phyloP scores from a whole-genome alignment of 805 yeast genomes.

The Lipomyces mesembrius region DNA sequence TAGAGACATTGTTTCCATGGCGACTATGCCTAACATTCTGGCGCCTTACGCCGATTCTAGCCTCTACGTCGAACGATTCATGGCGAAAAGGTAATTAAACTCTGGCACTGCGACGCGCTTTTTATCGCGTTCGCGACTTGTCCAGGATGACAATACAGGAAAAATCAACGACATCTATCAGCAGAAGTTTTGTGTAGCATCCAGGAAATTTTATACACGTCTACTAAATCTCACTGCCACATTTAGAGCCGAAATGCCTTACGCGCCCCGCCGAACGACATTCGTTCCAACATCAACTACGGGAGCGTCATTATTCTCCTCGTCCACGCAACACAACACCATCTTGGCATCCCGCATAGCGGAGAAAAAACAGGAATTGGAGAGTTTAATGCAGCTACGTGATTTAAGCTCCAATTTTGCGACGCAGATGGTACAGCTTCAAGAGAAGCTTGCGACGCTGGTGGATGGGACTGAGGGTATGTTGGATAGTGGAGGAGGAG shows the following conservation, averaged over 20 bases:
- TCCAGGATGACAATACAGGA: too few relatives aligned
- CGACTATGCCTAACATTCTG: slow-evolving; percentile 10
- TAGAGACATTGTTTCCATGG: background rate
- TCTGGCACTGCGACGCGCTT: too few relatives aligned
- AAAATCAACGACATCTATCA: too few relatives aligned
- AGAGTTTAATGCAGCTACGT: slow-evolving; percentile 25
- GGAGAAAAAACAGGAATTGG: slow-evolving; percentile 33
- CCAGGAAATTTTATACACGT: background rate
- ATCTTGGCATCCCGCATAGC: slow-evolving; percentile 26
- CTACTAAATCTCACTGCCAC: background rate
- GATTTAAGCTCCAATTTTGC: slow-evolving; percentile 32
- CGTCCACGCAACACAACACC: slow-evolving; percentile 24
- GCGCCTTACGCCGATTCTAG: too few relatives aligned
- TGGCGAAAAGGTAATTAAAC: too few relatives aligned
- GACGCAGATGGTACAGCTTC: slow-evolving; percentile 31
- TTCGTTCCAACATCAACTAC: slow-evolving; percentile 26
- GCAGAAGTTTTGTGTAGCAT: background rate
- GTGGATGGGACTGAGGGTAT: slow-evolving; percentile 36
- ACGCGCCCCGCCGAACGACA: slow-evolving; percentile 33
- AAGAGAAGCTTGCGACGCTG: slow-evolving; percentile 28
- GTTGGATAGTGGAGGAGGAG: background rate
- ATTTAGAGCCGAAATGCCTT: slow-evolving; percentile 20
- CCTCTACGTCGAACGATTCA: too few relatives aligned
- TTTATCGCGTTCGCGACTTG: too few relatives aligned
- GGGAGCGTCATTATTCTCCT: background rate